Evolutionary conservation across 352 stramenopile species (phyloP), one percentile per base, ranked within the genome.

Genomic region (Phytophthora brassicae): DNA sequence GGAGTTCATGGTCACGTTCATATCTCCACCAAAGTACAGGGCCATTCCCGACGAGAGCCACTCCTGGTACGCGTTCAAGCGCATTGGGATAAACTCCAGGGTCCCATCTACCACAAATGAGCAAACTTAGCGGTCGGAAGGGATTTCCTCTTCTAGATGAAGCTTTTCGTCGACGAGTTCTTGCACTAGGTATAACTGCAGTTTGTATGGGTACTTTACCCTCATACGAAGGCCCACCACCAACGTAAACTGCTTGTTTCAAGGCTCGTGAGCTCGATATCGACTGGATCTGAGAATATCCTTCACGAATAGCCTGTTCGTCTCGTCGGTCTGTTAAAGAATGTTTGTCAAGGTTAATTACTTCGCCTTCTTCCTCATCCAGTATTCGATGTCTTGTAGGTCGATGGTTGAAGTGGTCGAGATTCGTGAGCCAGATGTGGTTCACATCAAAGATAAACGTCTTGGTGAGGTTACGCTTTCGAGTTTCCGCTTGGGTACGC

Each of bases 351-450:
- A 26, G 65, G 42, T 50, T 47, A 6, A 64, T n/a, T 2, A 47
- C 33, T n/a, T 77, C 72, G 17, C 26, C 43, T 16, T 71, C 57
- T 17, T 64, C 38, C 4, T 52, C 64, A 8, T 61, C 33, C 28
- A 43, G 19, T 28, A 53, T 51, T 6, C 41, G 53, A 42, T 61
- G 63, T 22, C 12, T 53, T 3, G 17, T 47, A 44, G 69, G 53
- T 33, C 67, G 74, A 23, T 81, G 73, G 46, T 92, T 88, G 55
- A 96, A 92, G 60, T 96, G 88, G 44, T 92, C 80, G 26, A 97
- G 74, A 60, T 97, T 96, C 9, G 88, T 94, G 48, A 97, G 81
- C 90, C 90, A 97, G 26, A 97, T 69, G 58, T 90, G 84, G 62
- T 96, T 91, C 36, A 97, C 90, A 57, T 97, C 86, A 17, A 92